phyloP scores from a whole-genome alignment of 1,284 basidiomycete genomes.

The Pseudozyma tsukubaensis region DNA sequence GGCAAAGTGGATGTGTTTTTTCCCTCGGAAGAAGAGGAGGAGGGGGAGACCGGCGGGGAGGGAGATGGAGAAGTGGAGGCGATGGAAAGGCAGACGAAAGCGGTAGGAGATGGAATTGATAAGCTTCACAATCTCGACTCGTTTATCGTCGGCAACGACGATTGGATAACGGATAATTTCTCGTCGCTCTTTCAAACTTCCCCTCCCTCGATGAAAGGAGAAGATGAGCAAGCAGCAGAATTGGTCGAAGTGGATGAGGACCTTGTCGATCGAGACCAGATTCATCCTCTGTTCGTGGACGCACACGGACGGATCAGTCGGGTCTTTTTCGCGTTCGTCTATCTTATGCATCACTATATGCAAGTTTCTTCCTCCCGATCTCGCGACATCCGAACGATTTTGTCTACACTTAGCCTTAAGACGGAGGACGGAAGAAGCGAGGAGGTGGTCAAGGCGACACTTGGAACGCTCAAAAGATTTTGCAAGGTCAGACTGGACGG shows the following conservation, averaged over 20 bases:
- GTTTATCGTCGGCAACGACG: background rate
- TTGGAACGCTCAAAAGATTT: conserved; percentile 11
- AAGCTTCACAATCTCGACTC: background rate
- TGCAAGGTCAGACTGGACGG: background rate
- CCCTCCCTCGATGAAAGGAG: background rate
- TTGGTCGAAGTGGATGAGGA: conserved; percentile 19
- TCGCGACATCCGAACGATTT: background rate
- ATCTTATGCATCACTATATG: conserved; percentile 14
- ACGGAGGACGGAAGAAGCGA: background rate
- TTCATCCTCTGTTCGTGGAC: conserved; percentile 34
- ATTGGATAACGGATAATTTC: background rate
- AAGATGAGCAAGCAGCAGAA: background rate
- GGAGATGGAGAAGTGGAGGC: too few species aligned
- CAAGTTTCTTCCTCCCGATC: background rate
- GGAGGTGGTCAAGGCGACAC: background rate
- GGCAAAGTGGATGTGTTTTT: background rate
- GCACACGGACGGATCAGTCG: conserved; percentile 23
- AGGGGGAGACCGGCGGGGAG: background rate
- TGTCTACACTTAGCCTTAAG: too few species aligned
- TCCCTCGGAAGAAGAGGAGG: background rate
- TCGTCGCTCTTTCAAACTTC: conserved; percentile 12
- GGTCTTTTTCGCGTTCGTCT: conserved; percentile 16
- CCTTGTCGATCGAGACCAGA: conserved; percentile 21
- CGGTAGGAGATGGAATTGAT: conserved; percentile 2
- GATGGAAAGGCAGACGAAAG: background rate